Evolutionary conservation across 768 basidiomycete genomes (phyloP).

Genomic region (Peribolospora kevripleyi): DNA sequence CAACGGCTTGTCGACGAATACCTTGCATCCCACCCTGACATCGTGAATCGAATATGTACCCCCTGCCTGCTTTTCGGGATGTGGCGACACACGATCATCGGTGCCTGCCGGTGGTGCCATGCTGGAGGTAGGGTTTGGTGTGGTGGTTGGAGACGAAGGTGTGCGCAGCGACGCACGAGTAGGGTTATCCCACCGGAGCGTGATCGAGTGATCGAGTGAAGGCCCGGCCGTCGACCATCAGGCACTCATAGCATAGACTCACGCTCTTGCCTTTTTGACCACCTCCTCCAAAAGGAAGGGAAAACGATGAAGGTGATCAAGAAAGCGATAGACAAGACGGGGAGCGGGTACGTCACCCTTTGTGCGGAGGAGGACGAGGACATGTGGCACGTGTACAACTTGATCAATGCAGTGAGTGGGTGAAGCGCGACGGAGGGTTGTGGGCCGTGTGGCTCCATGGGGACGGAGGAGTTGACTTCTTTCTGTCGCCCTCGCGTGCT

Average conservation of each 20-base stretch:
- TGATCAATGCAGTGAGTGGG: slow-evolving; percentile 46
- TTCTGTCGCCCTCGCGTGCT: background rate
- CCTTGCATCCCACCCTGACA: slow-evolving; percentile 79
- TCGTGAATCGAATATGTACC: slow-evolving; percentile 26
- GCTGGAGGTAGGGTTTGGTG: no score
- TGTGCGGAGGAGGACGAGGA: slow-evolving; percentile 92
- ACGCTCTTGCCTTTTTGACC: no score
- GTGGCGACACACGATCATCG: no score
- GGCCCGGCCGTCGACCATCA: no score
- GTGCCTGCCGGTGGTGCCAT: no score
- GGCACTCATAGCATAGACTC: no score
- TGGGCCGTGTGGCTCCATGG: background rate
- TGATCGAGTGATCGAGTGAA: no score
- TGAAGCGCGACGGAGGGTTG: background rate
- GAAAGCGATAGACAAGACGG: slow-evolving; percentile 60
- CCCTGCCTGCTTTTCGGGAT: no score
- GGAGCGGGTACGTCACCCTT: slow-evolving; percentile 70
- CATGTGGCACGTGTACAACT: slow-evolving; percentile 99
- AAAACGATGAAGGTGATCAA: slow-evolving; percentile 55
- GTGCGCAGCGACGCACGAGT: no score
- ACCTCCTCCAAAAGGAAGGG: no score
- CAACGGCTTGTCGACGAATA: slow-evolving; percentile 63
- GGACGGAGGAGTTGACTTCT: slow-evolving; percentile 5
- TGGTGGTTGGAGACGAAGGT: no score
- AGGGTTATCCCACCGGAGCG: no score